phyloP scores from a whole-genome alignment of 2,329 filamentous ascomycete species.

The Scedosporium minutisporum region DNA sequence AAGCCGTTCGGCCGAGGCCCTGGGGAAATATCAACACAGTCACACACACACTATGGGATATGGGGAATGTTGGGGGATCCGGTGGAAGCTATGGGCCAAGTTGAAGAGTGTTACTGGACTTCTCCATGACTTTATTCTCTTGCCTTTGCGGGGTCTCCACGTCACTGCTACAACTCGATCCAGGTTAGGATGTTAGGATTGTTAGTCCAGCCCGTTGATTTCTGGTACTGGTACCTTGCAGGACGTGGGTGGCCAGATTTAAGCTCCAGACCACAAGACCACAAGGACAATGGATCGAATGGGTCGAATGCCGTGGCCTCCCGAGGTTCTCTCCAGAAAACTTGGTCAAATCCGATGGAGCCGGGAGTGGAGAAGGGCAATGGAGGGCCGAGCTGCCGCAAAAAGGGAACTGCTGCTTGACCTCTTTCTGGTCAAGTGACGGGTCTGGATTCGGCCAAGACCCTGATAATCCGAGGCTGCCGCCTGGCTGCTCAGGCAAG shows the following conservation, averaged over 20 bases:
- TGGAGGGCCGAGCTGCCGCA: background rate
- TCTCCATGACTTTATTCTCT: background rate
- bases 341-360: no score
- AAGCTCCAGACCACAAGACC: background rate
- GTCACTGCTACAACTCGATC: background rate
- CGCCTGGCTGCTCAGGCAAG: background rate
- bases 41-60: no score
- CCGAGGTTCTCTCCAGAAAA: no score
- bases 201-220: no score
- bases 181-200: background rate
- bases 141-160: background rate
- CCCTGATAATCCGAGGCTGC: background rate
- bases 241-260: background rate
- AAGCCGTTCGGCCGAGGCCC: conserved; percentile 1
- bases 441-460: background rate
- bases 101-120: background rate
- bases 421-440: background rate
- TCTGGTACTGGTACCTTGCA: background rate
- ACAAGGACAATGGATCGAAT: no score
- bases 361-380: background rate
- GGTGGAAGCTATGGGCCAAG: background rate
- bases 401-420: background rate
- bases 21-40: background rate
- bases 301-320: no score
- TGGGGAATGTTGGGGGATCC: background rate